Base-by-base conservation (phyloP, 2,329 filamentous ascomycete genomes). In the Zymoseptoria ardabiliae region DNA sequence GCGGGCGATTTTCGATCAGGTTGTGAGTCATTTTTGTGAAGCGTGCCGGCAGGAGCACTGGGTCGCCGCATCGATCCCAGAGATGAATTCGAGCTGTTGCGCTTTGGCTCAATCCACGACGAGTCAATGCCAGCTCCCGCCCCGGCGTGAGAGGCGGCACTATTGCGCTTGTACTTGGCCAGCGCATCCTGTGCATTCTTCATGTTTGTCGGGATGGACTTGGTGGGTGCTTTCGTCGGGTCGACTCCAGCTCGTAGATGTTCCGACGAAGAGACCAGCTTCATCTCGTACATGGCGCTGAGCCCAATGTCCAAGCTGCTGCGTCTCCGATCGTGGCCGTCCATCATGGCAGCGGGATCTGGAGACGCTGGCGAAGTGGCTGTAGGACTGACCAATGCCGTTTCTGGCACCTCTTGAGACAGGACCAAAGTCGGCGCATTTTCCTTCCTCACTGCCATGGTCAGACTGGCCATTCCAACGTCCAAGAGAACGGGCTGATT, bases 401-500 rank as follows among this genome's bases (percentile, higher is more conserved):
- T 19, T 21, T 49, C 58, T 50, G 58, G 54, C 7, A 51, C 23
- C 19, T 48, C 21, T 3, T 53, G 63, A 17, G 59, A 50, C 6
- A 53, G 45, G 35, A 45, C 17, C 49, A 54, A 53, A 35, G 57
- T 57, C 30, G 62, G 60, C 45, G 74, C 54, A 70, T 73, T 45
- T 13, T 73, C 66, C 61, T 85, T 87, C 54, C 86, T 82, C 17
- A 87, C 81, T 4, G 93, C 93, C 86, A 97, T 89, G 1, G 93
- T 97, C 54, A 99, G 80, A 3, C 92, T 96, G 0, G 93, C 90
- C 76, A 96, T 89, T 25, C 87, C 88, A 17, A 97, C 88, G 70
- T 97, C 92, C 69, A 96, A 85, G 13, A 99, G 81, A 0, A 96
- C 91, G 0, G 94, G 93, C 69, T 96, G 89, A 61, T 93, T 89